Percentiles rank a stretch among this genome's conserved stretches.
phyloP scores from a whole-genome alignment of 1,139 yeast species.

The Geotrichum phurueaensis region DNA sequence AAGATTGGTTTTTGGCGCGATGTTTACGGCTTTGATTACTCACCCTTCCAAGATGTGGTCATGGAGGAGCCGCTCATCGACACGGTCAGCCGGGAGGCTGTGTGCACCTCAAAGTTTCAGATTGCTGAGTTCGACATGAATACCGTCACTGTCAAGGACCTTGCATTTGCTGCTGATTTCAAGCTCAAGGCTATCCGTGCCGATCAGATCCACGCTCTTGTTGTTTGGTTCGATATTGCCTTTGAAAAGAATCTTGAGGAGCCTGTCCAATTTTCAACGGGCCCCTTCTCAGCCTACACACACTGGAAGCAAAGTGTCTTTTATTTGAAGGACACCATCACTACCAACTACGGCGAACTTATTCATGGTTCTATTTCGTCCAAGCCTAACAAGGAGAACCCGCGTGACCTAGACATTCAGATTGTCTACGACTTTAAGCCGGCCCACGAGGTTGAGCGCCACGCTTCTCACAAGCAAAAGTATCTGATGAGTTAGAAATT shows the following conservation, averaged over 20 bases:
- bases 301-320: conserved; percentile 96
- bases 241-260: conserved; percentile 51
- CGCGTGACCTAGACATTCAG: conserved; percentile 53
- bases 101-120: conserved; percentile 62
- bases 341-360: conserved; percentile 68
- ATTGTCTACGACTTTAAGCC: conserved; percentile 51
- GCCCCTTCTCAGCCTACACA: conserved; percentile 43
- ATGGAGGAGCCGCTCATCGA: conserved; percentile 94
- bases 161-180: conserved; percentile 67
- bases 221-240: conserved; percentile 92
- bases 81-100: conserved; percentile 75
- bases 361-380: conserved; percentile 68
- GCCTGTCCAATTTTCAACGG: conserved; percentile 41
- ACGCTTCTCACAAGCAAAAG: conserved; percentile 4
- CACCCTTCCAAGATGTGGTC: conserved; percentile 65
- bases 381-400: conserved; percentile 70
- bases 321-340: conserved; percentile 77
- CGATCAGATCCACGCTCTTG: conserved; percentile 81
- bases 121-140: conserved; percentile 82
- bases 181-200: conserved; percentile 65
- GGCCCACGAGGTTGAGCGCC: conserved; percentile 19
- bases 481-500: conserved; percentile 16
- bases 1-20: conserved; percentile 94
- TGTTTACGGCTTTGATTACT: conserved; percentile 92
- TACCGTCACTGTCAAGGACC: conserved; percentile 76